These are phyloP conservation scores for Elsinoe necatrix DNA, from an alignment of 2,329 filamentous ascomycete genomes.

Conservation along the genomic window DNA sequence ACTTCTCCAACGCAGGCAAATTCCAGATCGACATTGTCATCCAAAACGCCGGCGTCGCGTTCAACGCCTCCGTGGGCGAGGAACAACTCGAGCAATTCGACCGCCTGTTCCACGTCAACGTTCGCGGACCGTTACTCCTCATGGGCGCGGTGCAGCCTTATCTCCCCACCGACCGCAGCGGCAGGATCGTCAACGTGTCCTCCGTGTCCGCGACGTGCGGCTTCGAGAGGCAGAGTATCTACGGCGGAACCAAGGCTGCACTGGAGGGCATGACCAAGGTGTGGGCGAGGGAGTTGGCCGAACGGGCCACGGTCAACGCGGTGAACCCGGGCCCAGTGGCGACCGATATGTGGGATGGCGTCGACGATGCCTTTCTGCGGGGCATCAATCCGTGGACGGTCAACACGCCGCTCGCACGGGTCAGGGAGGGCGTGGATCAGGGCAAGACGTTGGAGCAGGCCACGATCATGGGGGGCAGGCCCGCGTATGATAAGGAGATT, in stretches of 20 bases:
- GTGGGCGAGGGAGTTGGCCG: slow-evolving; percentile 55
- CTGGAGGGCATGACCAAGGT: slow-evolving; percentile 62
- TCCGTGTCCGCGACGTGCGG: slow-evolving; percentile 51
- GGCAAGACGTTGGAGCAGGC: slow-evolving; percentile 44
- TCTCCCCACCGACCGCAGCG: slow-evolving; percentile 58
- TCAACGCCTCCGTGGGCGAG: slow-evolving; percentile 57
- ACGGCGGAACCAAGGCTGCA: slow-evolving; percentile 59
- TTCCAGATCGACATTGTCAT: slow-evolving; percentile 74
- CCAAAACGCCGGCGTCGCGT: slow-evolving; percentile 69
- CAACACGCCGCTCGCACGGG: slow-evolving; percentile 55
- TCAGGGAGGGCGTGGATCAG: slow-evolving; percentile 53
- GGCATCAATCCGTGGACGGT: slow-evolving; percentile 53
- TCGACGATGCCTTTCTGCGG: slow-evolving; percentile 49
- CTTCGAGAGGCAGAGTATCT: slow-evolving; percentile 51
- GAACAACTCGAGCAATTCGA: slow-evolving; percentile 60
- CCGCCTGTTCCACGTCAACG: slow-evolving; percentile 68
- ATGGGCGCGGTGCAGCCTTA: slow-evolving; percentile 63
- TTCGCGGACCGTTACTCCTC: slow-evolving; percentile 69
- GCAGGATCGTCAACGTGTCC: slow-evolving; percentile 55
- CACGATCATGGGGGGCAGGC: slow-evolving; percentile 45
- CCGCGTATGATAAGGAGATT: slow-evolving; percentile 61
- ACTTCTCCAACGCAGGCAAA: slow-evolving; percentile 47
- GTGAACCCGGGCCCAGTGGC: slow-evolving; percentile 59
- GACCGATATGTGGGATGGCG: slow-evolving; percentile 57
- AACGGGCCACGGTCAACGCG: slow-evolving; percentile 56